A percentile compares a stretch with the other conserved stretches of the same genome.
phyloP scores from a whole-genome alignment of 768 basidiomycete species.

The Boletus vermiculosoides region DNA sequence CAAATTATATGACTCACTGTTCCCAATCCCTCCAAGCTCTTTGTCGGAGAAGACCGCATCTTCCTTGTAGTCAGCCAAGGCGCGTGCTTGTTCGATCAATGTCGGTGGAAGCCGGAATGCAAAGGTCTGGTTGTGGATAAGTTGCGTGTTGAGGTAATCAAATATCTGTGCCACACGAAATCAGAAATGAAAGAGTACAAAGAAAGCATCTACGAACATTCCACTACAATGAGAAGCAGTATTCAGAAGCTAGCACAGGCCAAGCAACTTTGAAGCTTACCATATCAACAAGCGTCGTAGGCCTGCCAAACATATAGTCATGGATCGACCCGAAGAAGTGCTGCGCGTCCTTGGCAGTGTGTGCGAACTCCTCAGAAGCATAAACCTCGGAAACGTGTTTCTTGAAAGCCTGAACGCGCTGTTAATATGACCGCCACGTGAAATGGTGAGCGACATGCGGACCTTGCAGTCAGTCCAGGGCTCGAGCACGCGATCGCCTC shows the following conservation, averaged over 20 bases:
- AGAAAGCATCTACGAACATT: conserved; percentile 50
- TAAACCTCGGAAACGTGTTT: conserved; percentile 65
- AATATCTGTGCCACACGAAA: conserved; percentile 48
- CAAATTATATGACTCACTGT: conserved; percentile 48
- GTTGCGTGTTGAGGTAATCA: conserved; percentile 76
- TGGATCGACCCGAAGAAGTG: conserved; percentile 63
- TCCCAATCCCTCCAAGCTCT: conserved; percentile 65
- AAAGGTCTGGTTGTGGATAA: conserved; percentile 79
- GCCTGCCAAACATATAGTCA: conserved; percentile 70
- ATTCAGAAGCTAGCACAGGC: conserved; percentile 11
- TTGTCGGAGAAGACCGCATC: conserved; percentile 66
- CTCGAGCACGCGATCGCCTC: conserved; percentile 74
- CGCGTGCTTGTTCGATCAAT: conserved; percentile 68
- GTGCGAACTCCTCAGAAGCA: conserved; percentile 61
- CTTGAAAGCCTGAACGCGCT: conserved; percentile 51
- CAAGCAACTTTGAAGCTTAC: conserved; percentile 40
- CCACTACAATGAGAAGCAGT: conserved; percentile 48
- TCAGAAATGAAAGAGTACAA: conserved; percentile 10
- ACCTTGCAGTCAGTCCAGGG: conserved; percentile 70
- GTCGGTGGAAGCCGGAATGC: conserved; percentile 73
- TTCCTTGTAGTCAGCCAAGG: conserved; percentile 76
- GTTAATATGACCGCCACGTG: conserved; percentile 35
- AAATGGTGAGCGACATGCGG: conserved; percentile 29
- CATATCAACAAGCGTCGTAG: conserved; percentile 59
- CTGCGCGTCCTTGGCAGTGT: conserved; percentile 50